Evolutionary conservation across 495 filamentous ascomycete genomes (phyloP), one percentile per base, ranked within the genome.

Genomic region (Rostrohypoxylon terebratum): DNA sequence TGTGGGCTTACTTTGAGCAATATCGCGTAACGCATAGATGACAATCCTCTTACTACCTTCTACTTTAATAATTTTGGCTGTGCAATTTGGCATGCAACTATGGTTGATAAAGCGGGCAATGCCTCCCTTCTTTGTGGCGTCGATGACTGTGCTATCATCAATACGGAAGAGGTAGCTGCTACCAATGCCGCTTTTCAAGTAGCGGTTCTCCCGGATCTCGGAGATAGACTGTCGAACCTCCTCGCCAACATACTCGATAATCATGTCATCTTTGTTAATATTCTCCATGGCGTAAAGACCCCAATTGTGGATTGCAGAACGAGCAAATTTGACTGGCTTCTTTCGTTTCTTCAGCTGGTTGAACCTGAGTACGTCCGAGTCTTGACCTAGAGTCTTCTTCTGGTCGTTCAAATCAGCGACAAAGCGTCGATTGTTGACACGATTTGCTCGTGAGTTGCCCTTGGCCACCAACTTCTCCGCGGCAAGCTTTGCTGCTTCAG

Each of bases 81-180:
- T 99, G 80, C 96, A 99, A 78, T 98, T 98, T 1, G 96, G 96
- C 77, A 92, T 96, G 81, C 96, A 99, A 80, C 92, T 95, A 78
- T 99, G 96, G 79, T 99, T 99, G 85, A 99, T 99, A 81, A 99
- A 99, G 53, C 96, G 87, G 14, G 96, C 96, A 82, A 99, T 98
- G 18, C 96, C 96, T 34, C 96, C 96, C 81, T 95, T 92, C 85
- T 99, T 99, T 33, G 96, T 99, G 42, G 96, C 96, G 79, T 99
- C 96, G 66, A 99, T 93, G 75, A 99, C 94, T 2, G 93, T 96
- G 75, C 94, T 96, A 79, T 99, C 96, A 77, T 98, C 94, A 76
- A 99, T 98, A 57, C 96, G 90, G 86, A 99, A 99, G 4, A 99
- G 88, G 77, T 99, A 99, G 77, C 92, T 96, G 81, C 93, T 97